These are phyloP conservation scores for Ogataea pilisensis DNA, from an alignment of 805 yeast genomes.

Conservation along the genomic window DNA sequence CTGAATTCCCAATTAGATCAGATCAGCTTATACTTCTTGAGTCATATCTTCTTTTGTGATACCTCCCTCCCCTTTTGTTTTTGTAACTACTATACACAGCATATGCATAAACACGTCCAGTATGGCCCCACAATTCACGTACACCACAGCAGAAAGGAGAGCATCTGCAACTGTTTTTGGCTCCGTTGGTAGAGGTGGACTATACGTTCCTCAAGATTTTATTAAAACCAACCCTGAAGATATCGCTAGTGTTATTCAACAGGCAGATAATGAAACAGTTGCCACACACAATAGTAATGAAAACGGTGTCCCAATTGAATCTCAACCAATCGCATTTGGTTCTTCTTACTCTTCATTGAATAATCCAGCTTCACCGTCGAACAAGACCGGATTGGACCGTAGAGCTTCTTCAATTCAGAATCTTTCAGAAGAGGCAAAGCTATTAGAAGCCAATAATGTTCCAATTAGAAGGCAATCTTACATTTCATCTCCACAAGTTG, in stretches of 20 bases:
- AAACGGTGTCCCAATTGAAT: background rate
- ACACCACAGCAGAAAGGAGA: conserved; percentile 44
- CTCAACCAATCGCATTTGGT: background rate
- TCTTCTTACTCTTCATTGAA: too few species aligned
- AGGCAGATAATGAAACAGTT: conserved; percentile 14
- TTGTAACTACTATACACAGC: too few species aligned
- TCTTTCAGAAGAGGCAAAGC: conserved; percentile 27
- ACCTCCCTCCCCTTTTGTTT: too few species aligned
- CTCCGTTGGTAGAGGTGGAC: conserved; percentile 48
- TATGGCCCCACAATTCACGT: conserved; percentile 34
- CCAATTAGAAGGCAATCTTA: conserved; percentile 22
- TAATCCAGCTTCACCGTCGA: background rate
- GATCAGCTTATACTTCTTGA: too few species aligned
- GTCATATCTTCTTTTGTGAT: too few species aligned
- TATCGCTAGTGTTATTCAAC: conserved; percentile 22
- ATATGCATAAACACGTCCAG: too few species aligned
- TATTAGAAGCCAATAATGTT: conserved; percentile 25
- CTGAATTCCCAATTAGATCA: too few species aligned
- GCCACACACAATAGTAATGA: conserved; percentile 4
- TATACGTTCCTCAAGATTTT: conserved; percentile 50
- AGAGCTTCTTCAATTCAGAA: conserved; percentile 5
- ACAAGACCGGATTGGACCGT: background rate
- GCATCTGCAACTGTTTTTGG: conserved; percentile 48
- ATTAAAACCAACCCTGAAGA: conserved; percentile 21
- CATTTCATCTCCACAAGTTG: background rate